Conservation (phyloP, 768 basidiomycete species). For the Cubamyces lactineus region DNA sequence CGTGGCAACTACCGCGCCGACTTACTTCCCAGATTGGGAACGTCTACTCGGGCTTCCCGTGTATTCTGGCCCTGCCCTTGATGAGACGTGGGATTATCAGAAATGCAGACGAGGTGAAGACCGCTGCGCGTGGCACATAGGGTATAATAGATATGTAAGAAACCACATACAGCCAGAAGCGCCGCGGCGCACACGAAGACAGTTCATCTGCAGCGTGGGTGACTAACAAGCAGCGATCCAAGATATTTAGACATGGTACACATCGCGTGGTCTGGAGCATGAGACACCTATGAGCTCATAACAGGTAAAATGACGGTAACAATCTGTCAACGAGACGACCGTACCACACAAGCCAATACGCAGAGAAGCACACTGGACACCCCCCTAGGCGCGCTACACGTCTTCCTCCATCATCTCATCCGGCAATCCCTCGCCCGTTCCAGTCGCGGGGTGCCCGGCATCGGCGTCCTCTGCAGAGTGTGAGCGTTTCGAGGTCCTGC, state of each 20-base stretch:
- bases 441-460: conserved; percentile 16
- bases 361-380: conserved; percentile 2
- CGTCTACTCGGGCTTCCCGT: not conserved
- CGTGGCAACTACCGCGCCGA: conserved; percentile 6
- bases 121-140: conserved; percentile 7
- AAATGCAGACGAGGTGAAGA: conserved; percentile 2
- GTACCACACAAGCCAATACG: conserved; percentile 8
- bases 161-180: conserved; percentile 22
- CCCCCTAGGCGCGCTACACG: conserved; percentile 16
- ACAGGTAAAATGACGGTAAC: conserved; percentile 6
- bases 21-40: conserved; percentile 15
- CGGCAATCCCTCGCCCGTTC: conserved; percentile 15
- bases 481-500: conserved; percentile 25
- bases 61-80: conserved; percentile 1
- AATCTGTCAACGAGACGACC: conserved; percentile 12
- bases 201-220: conserved; percentile 11
- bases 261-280: conserved; percentile 7
- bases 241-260: conserved; percentile 16
- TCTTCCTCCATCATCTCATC: conserved; percentile 30
- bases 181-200: conserved; percentile 1
- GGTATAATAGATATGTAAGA: conserved; percentile 13
- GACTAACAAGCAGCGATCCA: conserved; percentile 9
- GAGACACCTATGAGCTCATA: conserved; percentile 2
- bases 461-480: conserved; percentile 29
- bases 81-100: conserved; percentile 19